Conservation (phyloP, 495 filamentous ascomycete genomes). For the Elasticomyces elasticus region DNA sequence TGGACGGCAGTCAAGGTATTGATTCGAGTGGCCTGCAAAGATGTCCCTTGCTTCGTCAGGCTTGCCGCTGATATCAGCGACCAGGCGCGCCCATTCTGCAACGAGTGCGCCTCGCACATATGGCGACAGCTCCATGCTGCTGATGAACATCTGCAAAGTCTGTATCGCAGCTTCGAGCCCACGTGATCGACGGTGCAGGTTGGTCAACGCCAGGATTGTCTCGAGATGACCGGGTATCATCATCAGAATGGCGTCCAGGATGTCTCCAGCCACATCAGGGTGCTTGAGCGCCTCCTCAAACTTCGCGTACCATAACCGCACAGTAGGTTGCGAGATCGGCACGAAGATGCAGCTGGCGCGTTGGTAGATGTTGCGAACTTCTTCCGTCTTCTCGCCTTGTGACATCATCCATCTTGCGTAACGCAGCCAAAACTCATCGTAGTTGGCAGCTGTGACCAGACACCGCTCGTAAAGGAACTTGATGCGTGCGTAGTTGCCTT, state of each 20-base stretch:
- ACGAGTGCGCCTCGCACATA: slow-evolving; percentile 79
- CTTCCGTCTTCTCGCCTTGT: slow-evolving; percentile 80
- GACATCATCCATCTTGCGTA: slow-evolving; percentile 96
- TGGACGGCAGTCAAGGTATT: slow-evolving; percentile 74
- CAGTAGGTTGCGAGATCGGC: slow-evolving; percentile 67
- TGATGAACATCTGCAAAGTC: slow-evolving; percentile 71
- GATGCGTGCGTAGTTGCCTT: slow-evolving; percentile 64
- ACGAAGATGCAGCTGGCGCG: slow-evolving; percentile 75
- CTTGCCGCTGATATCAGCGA: slow-evolving; percentile 86
- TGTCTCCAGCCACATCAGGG: slow-evolving; percentile 66
- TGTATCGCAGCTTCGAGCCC: slow-evolving; percentile 82
- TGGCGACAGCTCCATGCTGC: slow-evolving; percentile 58
- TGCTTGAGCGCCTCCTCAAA: slow-evolving; percentile 81
- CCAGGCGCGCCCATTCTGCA: slow-evolving; percentile 75
- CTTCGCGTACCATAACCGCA: slow-evolving; percentile 83
- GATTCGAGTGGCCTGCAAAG: slow-evolving; percentile 71
- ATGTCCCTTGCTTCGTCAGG: slow-evolving; percentile 77
- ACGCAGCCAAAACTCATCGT: slow-evolving; percentile 95
- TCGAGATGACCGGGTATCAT: slow-evolving; percentile 67
- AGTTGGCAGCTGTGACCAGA: slow-evolving; percentile 82
- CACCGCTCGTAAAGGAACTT: slow-evolving; percentile 89
- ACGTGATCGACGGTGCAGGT: slow-evolving; percentile 70
- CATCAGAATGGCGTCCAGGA: slow-evolving; percentile 71
- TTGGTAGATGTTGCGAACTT: slow-evolving; percentile 88
- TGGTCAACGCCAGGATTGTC: slow-evolving; percentile 80